phyloP scores from a whole-genome alignment of 805 yeast species.

The Barnettozyma salicaria region DNA sequence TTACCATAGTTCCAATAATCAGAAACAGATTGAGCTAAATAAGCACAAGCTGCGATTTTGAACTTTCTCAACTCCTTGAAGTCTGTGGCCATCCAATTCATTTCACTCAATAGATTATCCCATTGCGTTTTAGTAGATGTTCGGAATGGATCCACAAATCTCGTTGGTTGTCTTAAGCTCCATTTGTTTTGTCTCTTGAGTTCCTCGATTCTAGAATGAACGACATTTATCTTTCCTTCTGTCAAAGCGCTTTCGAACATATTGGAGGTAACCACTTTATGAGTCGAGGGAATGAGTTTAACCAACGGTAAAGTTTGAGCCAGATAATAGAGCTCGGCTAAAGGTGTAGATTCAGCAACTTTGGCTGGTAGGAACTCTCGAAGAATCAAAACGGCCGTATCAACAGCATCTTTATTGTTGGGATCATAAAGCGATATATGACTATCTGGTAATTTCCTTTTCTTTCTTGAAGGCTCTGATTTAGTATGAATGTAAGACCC shows the following conservation, averaged over 20 bases:
- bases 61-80: conserved; percentile 63
- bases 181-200: conserved; percentile 81
- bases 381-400: conserved; percentile 40
- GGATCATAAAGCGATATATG: conserved; percentile 26
- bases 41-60: conserved; percentile 63
- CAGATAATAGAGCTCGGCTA: conserved; percentile 80
- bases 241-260: conserved; percentile 77
- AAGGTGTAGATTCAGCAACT: conserved; percentile 53
- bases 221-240: conserved; percentile 88
- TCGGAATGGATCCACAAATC: conserved; percentile 56
- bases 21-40: conserved; percentile 62
- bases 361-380: conserved; percentile 49
- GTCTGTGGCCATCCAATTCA: conserved; percentile 78
- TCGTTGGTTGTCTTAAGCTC: conserved; percentile 82
- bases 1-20: conserved; percentile 80
- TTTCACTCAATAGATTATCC: conserved; percentile 71
- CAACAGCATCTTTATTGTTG: conserved; percentile 37
- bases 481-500: neutral
- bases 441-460: conserved; percentile 13
- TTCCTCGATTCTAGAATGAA: conserved; percentile 88
- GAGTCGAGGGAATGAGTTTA: conserved; percentile 76
- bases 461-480: conserved; percentile 9
- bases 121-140: conserved; percentile 46
- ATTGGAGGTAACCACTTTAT: conserved; percentile 80
- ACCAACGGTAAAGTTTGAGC: conserved; percentile 85